A percentile compares a stretch with the other conserved stretches of the same genome.
phyloP scores from a whole-genome alignment of 352 stramenopile species.

The Globisporangium spiculum region DNA sequence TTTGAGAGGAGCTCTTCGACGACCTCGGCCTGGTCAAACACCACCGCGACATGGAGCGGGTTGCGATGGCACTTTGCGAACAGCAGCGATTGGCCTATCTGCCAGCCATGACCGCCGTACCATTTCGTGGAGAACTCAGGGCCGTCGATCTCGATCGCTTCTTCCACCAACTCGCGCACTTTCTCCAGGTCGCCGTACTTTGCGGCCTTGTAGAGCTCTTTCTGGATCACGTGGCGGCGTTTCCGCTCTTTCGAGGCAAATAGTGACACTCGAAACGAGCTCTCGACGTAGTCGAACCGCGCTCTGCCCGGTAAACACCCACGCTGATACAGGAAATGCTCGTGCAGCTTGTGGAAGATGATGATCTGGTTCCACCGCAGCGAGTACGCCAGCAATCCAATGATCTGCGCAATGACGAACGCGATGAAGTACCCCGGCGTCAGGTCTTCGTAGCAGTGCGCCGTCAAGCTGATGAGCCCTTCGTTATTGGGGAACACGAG shows the following conservation, averaged over 20 bases:
- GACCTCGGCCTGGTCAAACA: slow-evolving; percentile 66
- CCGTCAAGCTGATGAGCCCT: slow-evolving; percentile 33
- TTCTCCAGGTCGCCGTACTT: slow-evolving; percentile 60
- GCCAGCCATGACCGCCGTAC: slow-evolving; percentile 41
- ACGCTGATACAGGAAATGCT: slow-evolving; percentile 73
- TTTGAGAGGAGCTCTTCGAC: slow-evolving; percentile 60
- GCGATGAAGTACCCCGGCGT: slow-evolving; percentile 26
- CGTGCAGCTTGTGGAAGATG: slow-evolving; percentile 75
- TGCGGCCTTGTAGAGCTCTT: slow-evolving; percentile 55
- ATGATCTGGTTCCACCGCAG: slow-evolving; percentile 78
- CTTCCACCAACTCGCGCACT: slow-evolving; percentile 41
- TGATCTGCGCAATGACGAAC: slow-evolving; percentile 43
- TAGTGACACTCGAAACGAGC: slow-evolving; percentile 38
- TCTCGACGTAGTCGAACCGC: slow-evolving; percentile 65
- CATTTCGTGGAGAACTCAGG: slow-evolving; percentile 62
- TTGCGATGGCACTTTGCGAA: slow-evolving; percentile 58
- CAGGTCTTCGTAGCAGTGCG: slow-evolving; percentile 34
- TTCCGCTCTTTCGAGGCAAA: slow-evolving; percentile 41
- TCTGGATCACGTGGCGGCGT: slow-evolving; percentile 47
- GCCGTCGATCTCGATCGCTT: slow-evolving; percentile 52
- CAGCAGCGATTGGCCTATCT: slow-evolving; percentile 22
- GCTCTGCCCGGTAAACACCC: slow-evolving; percentile 54
- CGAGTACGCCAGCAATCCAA: slow-evolving; percentile 56
- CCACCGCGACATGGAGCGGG: slow-evolving; percentile 68
- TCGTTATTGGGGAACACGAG: slow-evolving; percentile 38